Evolutionary conservation across 192 early-diverging fungal species (phyloP), one percentile per base, ranked within the genome.

Genomic region (Backusella luteola): DNA sequence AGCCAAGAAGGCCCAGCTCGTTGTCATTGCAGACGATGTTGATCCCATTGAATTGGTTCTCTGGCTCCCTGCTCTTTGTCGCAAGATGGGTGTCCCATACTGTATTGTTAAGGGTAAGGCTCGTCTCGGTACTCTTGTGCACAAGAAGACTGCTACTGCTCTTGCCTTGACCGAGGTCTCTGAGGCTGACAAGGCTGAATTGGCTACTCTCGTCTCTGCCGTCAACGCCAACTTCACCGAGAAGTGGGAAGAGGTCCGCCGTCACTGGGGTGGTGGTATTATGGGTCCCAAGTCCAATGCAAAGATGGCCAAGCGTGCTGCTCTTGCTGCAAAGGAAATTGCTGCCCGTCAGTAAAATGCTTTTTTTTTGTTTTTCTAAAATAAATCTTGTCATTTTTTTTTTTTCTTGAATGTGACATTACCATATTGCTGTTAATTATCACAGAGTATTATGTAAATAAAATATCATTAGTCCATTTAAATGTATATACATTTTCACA

Each of bases 81-180:
- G 96, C 83, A 99, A 99, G 94, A 98, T 98, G 97, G 96, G 95
- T 85, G 90, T 99, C 84, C 98, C 98, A 74, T 99, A 99, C 92
- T 91, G 88, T 88, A 98, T 99, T 84, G 95, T 99, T 84, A 99
- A 99, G 96, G 90, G 94, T 84, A 99, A 99, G 93, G 90, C 94
- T 85, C 92, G 98, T 84, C 93, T 99, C 81, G 98, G 98, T 82
- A 95, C 97, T 71, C 93, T 98, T 66, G 95, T 99, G 80, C 97
- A 98, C 94, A 95, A 98, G 90, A 99, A 99, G 96, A 99, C 95
- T 69, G 96, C 96, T 84, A 98, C 98, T 68, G 97, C 96, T 73
- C 85, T 99, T 72, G 97, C 94, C 69, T 85, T 99, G 79, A 95
- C 94, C 71, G 98, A 98, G 46, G 93, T 97, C 84, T 90, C 90